phyloP scores from a whole-genome alignment of 768 basidiomycete species.

The Wakefieldia striispora region DNA sequence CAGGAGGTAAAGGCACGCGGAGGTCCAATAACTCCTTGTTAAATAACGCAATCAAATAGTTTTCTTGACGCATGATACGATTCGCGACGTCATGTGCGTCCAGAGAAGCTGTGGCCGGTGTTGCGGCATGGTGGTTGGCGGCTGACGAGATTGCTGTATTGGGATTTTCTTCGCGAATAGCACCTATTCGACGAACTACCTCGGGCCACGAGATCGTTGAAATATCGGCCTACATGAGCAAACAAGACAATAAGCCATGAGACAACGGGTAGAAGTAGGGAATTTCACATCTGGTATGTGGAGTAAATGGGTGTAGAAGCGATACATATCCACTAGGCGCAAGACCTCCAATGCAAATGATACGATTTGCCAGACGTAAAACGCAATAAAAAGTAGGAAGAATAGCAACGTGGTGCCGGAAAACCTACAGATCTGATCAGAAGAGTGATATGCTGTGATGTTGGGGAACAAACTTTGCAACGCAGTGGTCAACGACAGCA shows the following conservation, averaged over 20 bases:
- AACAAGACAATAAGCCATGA: constrained; percentile 11
- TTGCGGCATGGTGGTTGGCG: constrained; percentile 46
- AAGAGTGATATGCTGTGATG: background rate
- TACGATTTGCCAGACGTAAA: constrained; percentile 87
- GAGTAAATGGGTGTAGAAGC: constrained; percentile 92
- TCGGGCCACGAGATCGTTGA: constrained; percentile 98
- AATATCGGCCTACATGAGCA: constrained; percentile 82
- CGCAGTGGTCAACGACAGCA: constrained; percentile 78
- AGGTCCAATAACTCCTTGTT: constrained; percentile 95
- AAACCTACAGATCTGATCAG: constrained; percentile 50
- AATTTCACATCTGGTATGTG: constrained; percentile 86
- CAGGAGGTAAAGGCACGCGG: constrained; percentile 69
- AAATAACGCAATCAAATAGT: constrained; percentile 96
- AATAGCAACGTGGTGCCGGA: constrained; percentile 83
- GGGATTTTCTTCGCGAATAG: constrained; percentile 91
- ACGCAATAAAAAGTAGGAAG: constrained; percentile 79
- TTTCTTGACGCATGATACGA: constrained; percentile 96
- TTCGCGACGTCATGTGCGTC: constrained; percentile 99
- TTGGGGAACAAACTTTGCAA: constrained; percentile 62
- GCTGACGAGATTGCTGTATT: constrained; percentile 81
- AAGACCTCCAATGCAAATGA: constrained; percentile 72
- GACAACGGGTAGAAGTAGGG: background rate
- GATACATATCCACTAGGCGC: constrained; percentile 90
- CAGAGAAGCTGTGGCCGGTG: constrained; percentile 77
- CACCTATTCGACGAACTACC: constrained; percentile 84